phyloP scores from a whole-genome alignment of 106 monocot species.

The Acanthochlamys bracteata region DNA sequence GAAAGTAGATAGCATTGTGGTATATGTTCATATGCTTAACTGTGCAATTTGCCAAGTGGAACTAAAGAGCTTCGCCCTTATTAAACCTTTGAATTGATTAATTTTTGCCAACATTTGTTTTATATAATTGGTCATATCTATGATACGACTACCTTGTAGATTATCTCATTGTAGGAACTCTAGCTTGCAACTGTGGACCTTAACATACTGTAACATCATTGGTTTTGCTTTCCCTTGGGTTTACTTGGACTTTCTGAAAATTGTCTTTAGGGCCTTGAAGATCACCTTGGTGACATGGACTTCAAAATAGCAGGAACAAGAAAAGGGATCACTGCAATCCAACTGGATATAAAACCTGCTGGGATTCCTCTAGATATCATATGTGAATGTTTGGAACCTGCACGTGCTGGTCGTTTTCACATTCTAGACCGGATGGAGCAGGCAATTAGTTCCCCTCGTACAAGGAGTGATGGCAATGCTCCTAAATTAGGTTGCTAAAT shows the following conservation, averaged over 20 bases:
- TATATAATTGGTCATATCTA: too few species aligned
- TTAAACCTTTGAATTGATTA: too few species aligned
- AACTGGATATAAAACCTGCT: slow-evolving; percentile 97
- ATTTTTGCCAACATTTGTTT: too few species aligned
- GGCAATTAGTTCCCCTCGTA: slow-evolving; percentile 61
- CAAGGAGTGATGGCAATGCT: slow-evolving; percentile 42
- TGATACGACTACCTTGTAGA: too few species aligned
- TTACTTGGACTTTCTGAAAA: background rate
- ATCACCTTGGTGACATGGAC: slow-evolving; percentile 99
- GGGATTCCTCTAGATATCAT: slow-evolving; percentile 92
- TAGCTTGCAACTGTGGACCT: too few species aligned
- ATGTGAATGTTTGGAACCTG: slow-evolving; percentile 77
- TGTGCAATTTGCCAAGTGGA: too few species aligned
- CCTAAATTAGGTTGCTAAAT: slow-evolving; percentile 55
- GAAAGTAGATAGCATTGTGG: too few species aligned
- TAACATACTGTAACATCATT: too few species aligned
- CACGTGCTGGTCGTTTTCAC: slow-evolving; percentile 54
- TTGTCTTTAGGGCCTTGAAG: slow-evolving; percentile 74
- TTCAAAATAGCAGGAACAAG: slow-evolving; percentile 96
- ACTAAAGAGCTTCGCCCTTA: too few species aligned
- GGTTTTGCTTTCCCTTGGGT: background rate
- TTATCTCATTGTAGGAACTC: too few species aligned
- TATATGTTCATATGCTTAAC: too few species aligned
- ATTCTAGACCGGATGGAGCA: slow-evolving; percentile 88
- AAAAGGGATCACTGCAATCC: slow-evolving; percentile 87